Conservation (phyloP, 345 rosid species). For the Salix viminalis region DNA sequence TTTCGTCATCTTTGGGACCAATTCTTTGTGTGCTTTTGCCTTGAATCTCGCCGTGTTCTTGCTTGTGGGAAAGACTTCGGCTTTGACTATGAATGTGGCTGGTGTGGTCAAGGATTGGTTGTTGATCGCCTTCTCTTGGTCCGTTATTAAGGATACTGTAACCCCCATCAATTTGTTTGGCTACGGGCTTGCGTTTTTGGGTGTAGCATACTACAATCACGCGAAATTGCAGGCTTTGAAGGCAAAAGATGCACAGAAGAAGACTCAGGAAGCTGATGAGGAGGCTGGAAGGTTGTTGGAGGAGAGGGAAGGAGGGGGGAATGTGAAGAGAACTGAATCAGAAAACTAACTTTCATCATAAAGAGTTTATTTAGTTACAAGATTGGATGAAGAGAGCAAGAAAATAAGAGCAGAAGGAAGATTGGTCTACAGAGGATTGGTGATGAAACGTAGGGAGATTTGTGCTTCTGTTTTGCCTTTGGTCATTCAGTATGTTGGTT, state of each 20-base stretch:
- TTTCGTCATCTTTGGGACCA: constrained; percentile 81
- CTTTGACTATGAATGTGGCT: constrained; percentile 96
- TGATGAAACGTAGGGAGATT: background rate
- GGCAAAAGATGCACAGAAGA: constrained; percentile 88
- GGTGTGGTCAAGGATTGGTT: constrained; percentile 97
- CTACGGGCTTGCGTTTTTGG: constrained; percentile 82
- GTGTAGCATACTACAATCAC: constrained; percentile 89
- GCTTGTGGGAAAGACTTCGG: constrained; percentile 93
- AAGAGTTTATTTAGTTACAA: background rate
- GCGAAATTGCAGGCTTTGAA: constrained; percentile 87
- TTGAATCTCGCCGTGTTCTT: constrained; percentile 90
- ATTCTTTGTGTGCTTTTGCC: constrained; percentile 84
- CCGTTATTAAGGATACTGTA: constrained; percentile 91
- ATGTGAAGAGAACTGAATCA: constrained; percentile 51
- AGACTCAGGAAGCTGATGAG: constrained; percentile 60
- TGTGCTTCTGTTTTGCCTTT: constrained; percentile 6
- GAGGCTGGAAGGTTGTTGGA: constrained; percentile 83
- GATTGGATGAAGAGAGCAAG: constrained; percentile 18
- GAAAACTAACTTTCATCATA: constrained; percentile 32
- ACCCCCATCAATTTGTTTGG: constrained; percentile 84
- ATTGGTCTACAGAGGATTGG: background rate
- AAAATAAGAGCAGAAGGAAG: constrained; percentile 26
- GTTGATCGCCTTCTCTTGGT: constrained; percentile 95
- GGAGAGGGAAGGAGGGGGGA: constrained; percentile 64
- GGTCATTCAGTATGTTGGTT: constrained; percentile 20